Evolutionary conservation across 768 basidiomycete genomes (phyloP).

Genomic region (Mycena venus): DNA sequence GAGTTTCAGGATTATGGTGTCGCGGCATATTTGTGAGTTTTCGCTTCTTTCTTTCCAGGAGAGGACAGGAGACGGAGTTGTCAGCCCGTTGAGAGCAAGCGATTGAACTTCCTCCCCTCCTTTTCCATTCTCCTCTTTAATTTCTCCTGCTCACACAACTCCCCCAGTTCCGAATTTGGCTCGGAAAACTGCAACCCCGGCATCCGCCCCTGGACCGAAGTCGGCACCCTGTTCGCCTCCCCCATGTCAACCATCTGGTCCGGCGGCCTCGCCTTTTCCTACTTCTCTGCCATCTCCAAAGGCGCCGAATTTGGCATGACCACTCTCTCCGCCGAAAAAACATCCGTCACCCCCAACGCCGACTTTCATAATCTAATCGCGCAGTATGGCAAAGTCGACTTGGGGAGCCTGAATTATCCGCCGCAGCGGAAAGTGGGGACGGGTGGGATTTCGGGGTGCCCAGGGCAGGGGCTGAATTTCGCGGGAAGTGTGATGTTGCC

Average conservation of each 20-base stretch:
- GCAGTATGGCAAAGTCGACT: slow-evolving; percentile 70
- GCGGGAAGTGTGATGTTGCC: slow-evolving; percentile 80
- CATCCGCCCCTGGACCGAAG: slow-evolving; percentile 86
- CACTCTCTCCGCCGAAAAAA: slow-evolving; percentile 75
- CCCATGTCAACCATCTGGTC: slow-evolving; percentile 87
- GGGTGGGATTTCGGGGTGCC: slow-evolving; percentile 74
- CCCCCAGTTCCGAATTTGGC: slow-evolving; percentile 29
- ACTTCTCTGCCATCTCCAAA: slow-evolving; percentile 85
- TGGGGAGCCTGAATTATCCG: slow-evolving; percentile 72
- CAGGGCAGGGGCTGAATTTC: slow-evolving; percentile 68
- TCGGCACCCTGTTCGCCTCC: slow-evolving; percentile 75
- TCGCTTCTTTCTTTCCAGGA: too few species aligned
- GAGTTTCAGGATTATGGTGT: slow-evolving; percentile 78
- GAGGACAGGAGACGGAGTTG: too few species aligned
- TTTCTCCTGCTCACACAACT: too few species aligned
- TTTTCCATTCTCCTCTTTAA: too few species aligned
- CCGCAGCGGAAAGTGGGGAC: slow-evolving; percentile 55
- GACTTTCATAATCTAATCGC: slow-evolving; percentile 78
- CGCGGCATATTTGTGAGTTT: slow-evolving; percentile 91
- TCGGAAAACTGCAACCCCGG: slow-evolving; percentile 43
- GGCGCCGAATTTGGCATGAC: slow-evolving; percentile 90
- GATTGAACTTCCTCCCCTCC: not conserved
- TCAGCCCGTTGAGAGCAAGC: too few species aligned
- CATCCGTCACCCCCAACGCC: slow-evolving; percentile 72
- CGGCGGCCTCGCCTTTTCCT: slow-evolving; percentile 90